A percentile compares a stretch with the other conserved stretches of the same genome.
Conservation (phyloP, 2,329 filamentous ascomycete species). For the Exophiala dermatitidis region DNA sequence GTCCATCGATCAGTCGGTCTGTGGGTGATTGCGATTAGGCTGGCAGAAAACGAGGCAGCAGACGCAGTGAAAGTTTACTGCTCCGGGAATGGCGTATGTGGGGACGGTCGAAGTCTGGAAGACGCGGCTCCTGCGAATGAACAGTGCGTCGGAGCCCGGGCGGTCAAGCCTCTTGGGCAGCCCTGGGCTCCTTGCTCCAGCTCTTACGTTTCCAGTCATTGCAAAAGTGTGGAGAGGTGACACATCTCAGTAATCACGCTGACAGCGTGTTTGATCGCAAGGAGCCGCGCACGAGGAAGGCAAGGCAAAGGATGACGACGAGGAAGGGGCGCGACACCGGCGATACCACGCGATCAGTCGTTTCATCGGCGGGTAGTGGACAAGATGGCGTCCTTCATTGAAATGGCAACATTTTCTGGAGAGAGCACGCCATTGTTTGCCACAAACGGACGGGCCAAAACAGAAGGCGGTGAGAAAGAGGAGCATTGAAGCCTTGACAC, state of each 20-base stretch:
- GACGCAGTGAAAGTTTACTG: conserved; percentile 11
- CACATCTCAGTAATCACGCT: not conserved
- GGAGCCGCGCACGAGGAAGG: not conserved
- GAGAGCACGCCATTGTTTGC: conserved; percentile 22
- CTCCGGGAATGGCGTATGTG: conserved; percentile 21
- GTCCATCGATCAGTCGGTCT: too few species aligned
- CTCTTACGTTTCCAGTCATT: not conserved
- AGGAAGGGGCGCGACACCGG: not conserved
- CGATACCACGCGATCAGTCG: not conserved
- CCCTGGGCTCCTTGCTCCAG: not conserved
- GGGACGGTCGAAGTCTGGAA: not conserved
- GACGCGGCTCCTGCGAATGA: not conserved
- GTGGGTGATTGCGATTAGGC: not conserved
- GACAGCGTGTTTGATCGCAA: not conserved
- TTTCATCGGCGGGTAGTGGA: not conserved
- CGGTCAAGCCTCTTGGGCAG: conserved; percentile 3
- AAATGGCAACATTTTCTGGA: conserved; percentile 17
- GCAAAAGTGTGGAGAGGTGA: not conserved
- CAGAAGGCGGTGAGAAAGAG: conserved; percentile 14
- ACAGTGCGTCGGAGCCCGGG: conserved; percentile 2
- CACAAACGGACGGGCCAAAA: conserved; percentile 10
- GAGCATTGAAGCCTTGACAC: not conserved
- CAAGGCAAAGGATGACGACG: not conserved
- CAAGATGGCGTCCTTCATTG: not conserved
- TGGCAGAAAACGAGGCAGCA: not conserved